A percentile compares a stretch with the other conserved stretches of the same genome.
These are phyloP conservation scores for Zopfia rhizophila DNA, from an alignment of 2,329 filamentous ascomycete species.

Conservation along the genomic window DNA sequence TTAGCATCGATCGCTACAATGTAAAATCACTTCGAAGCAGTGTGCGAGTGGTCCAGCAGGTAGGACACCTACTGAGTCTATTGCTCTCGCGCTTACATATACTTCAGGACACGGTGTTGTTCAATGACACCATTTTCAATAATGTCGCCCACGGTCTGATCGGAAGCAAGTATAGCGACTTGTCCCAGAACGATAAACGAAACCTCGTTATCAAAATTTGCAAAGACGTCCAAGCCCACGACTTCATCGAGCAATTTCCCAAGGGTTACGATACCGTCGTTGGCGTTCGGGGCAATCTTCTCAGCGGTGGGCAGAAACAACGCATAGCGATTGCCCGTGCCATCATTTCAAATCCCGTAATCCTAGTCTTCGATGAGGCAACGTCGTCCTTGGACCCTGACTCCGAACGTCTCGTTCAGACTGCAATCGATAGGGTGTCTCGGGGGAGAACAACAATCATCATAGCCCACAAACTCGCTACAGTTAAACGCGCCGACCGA, in stretches of 20 bases:
- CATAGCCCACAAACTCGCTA: constrained; percentile 28
- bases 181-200: constrained; percentile 84
- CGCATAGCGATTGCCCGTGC: constrained; percentile 78
- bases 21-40: constrained; percentile 1
- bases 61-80: constrained; percentile 77
- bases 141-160: constrained; percentile 83
- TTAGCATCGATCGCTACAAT: constrained; percentile 61
- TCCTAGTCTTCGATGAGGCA: constrained; percentile 85
- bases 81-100: constrained; percentile 25
- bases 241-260: constrained; percentile 82
- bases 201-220: constrained; percentile 64
- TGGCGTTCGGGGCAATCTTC: constrained; percentile 85
- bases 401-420: constrained; percentile 76
- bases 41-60: constrained; percentile 75
- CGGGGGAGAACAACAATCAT: constrained; percentile 74
- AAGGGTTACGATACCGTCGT: constrained; percentile 91
- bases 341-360: constrained; percentile 70
- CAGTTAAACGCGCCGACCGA: constrained; percentile 28
- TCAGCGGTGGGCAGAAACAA: constrained; percentile 85
- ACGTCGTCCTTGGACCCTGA: constrained; percentile 81
- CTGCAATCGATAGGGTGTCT: constrained; percentile 66
- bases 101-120: constrained; percentile 68
- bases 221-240: constrained; percentile 79
- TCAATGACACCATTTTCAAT: constrained; percentile 82
- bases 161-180: constrained; percentile 70